Conservation (phyloP, 2,329 filamentous ascomycete genomes). For the Aspergillus sp. region DNA sequence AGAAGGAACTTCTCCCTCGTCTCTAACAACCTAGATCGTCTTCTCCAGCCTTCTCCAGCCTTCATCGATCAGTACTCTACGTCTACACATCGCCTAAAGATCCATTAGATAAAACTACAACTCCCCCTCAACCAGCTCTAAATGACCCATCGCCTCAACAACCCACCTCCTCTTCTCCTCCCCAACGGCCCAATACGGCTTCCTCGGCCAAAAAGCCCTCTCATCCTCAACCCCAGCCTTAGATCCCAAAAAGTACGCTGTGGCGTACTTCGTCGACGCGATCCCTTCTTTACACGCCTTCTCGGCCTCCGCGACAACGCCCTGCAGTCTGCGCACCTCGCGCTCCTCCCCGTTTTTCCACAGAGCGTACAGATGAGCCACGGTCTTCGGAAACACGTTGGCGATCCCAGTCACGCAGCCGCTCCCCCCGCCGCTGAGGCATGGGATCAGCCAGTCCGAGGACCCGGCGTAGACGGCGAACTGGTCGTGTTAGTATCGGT, state of each 20-base stretch:
- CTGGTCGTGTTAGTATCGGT: conserved; percentile 37
- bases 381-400: conserved; percentile 48
- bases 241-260: conserved; percentile 44
- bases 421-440: conserved; percentile 40
- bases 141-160: conserved; percentile 37
- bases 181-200: conserved; percentile 43
- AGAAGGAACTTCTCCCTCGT: too few species aligned
- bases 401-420: conserved; percentile 50
- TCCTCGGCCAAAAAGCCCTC: conserved; percentile 44
- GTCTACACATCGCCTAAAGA: too few species aligned
- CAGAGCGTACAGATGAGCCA: conserved; percentile 42
- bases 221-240: conserved; percentile 33
- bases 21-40: too few species aligned
- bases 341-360: conserved; percentile 41
- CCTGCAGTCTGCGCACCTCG: conserved; percentile 43
- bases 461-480: conserved; percentile 48
- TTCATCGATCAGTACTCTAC: too few species aligned
- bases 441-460: conserved; percentile 46
- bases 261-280: conserved; percentile 49
- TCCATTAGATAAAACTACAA: too few species aligned
- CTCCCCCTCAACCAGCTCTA: conserved; percentile 16
- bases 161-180: conserved; percentile 46
- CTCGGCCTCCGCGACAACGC: conserved; percentile 48
- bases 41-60: too few species aligned
- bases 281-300: conserved; percentile 54